These are phyloP conservation scores for Arthrinium puccinioides DNA, from an alignment of 2,329 filamentous ascomycete genomes.

Conservation along the genomic window DNA sequence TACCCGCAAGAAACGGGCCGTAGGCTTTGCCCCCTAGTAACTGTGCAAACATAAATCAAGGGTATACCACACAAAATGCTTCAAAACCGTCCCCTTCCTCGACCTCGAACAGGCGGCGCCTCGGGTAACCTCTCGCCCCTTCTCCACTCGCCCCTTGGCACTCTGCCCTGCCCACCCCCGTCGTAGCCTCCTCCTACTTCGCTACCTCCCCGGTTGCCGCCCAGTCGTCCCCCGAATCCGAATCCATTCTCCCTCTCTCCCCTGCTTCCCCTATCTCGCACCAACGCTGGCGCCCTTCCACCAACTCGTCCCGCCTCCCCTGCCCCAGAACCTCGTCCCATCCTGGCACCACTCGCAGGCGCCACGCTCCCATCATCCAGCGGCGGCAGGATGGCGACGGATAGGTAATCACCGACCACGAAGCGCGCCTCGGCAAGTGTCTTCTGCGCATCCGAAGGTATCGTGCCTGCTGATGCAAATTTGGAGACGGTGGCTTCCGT, in stretches of 20 bases:
- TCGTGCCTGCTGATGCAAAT: conserved; percentile 13
- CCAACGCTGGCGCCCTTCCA: conserved; percentile 13
- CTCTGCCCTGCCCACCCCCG: conserved; percentile 26
- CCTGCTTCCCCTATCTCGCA: conserved; percentile 8
- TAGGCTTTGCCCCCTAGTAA: too few species aligned
- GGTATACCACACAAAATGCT: too few species aligned
- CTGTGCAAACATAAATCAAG: too few species aligned
- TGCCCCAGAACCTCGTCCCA: conserved; percentile 31
- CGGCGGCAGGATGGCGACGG: conserved; percentile 73
- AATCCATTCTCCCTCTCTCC: conserved; percentile 35
- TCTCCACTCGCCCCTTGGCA: conserved; percentile 57
- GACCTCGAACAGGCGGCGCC: conserved; percentile 30
- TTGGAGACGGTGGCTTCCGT: conserved; percentile 27
- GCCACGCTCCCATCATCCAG: conserved; percentile 67
- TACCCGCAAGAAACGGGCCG: too few species aligned
- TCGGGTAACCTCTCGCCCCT: conserved; percentile 57
- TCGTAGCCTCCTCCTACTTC: conserved; percentile 23
- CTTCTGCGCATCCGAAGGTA: conserved; percentile 42
- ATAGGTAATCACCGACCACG: conserved; percentile 83
- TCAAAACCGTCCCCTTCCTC: conserved; percentile 21
- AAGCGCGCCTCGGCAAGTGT: conserved; percentile 73
- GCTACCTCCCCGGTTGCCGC: conserved; percentile 22
- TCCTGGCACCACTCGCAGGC: conserved; percentile 45
- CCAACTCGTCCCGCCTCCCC: conserved; percentile 25
- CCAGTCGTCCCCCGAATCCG: conserved; percentile 29